Conservation (phyloP, 2,329 filamentous ascomycete species). For the Gnomoniopsis sp. region DNA sequence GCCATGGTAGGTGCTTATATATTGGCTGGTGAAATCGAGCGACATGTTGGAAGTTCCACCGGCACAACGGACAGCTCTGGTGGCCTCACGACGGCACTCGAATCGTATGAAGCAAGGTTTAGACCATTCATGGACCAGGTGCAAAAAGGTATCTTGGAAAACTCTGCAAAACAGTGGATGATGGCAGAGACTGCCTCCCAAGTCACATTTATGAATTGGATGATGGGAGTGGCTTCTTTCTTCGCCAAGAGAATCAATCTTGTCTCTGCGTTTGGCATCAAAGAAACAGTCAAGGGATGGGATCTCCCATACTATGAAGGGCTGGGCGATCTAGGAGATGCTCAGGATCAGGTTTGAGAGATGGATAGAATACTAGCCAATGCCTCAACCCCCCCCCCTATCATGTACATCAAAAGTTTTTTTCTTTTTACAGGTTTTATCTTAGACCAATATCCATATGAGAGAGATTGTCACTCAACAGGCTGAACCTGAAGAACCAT, state of each 20-base stretch:
- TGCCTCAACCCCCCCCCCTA: background rate
- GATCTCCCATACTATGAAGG: background rate
- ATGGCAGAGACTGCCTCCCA: background rate
- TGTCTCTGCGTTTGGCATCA: background rate
- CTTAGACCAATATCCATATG: too few species aligned
- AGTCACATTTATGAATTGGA: background rate
- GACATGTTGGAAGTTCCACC: background rate
- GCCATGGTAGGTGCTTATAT: slow-evolving; percentile 36
- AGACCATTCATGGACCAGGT: slow-evolving; percentile 8
- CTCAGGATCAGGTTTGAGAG: background rate
- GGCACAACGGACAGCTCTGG: background rate
- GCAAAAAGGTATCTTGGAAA: slow-evolving; percentile 4
- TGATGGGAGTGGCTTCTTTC: background rate
- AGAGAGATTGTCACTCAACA: too few species aligned
- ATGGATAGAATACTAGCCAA: background rate
- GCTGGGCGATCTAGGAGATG: background rate
- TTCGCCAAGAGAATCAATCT: background rate
- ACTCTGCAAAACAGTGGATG: background rate
- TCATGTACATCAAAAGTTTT: too few species aligned
- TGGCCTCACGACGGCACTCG: slow-evolving; percentile 8
- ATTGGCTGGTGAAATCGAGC: slow-evolving; percentile 30
- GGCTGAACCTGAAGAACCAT: too few species aligned
- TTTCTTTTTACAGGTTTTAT: too few species aligned
- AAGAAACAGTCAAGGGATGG: background rate
- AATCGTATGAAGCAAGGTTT: slow-evolving; percentile 5